phyloP scores from a whole-genome alignment of 2,329 filamentous ascomycete genomes.

The Fusarium sp. region DNA sequence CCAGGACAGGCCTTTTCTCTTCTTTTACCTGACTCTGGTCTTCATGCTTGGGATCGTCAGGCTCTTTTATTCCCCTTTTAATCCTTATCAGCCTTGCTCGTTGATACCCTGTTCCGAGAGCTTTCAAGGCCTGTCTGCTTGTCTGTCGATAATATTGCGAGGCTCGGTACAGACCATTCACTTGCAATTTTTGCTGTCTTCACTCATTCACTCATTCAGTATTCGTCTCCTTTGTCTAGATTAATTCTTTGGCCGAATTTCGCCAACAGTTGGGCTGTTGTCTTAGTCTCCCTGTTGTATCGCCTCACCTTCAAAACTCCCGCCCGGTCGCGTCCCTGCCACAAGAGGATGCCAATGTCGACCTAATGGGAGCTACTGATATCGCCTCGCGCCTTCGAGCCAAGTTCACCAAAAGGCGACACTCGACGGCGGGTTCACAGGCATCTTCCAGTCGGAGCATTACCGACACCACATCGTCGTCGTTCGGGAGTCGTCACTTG shows the following conservation, averaged over 20 bases:
- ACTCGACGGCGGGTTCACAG: slow-evolving; percentile 52
- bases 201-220: slow-evolving; percentile 5
- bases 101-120: slow-evolving; percentile 25
- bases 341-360: slow-evolving; percentile 28
- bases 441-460: slow-evolving; percentile 46
- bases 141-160: slow-evolving; percentile 30
- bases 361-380: slow-evolving; percentile 53
- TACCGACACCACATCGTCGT: slow-evolving; percentile 27
- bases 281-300: slow-evolving; percentile 22
- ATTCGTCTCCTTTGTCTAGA: slow-evolving; percentile 10
- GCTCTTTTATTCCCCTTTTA: slow-evolving; percentile 15
- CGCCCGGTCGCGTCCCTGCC: slow-evolving; percentile 18
- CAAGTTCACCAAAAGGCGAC: slow-evolving; percentile 54
- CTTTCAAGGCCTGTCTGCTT: slow-evolving; percentile 17
- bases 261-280: background rate
- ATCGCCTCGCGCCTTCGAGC: slow-evolving; percentile 58
- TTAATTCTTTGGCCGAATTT: background rate
- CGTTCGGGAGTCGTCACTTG: slow-evolving; percentile 37
- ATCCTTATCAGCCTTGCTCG: slow-evolving; percentile 21
- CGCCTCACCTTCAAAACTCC: slow-evolving; percentile 2
- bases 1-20: slow-evolving; percentile 5
- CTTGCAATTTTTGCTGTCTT: slow-evolving; percentile 2
- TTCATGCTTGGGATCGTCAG: background rate
- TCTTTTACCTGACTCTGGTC: slow-evolving; percentile 6
- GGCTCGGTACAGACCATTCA: slow-evolving; percentile 16